Evolutionary conservation across 192 early-diverging fungal species (phyloP).

Genomic region (Helicostylum pulchrum): DNA sequence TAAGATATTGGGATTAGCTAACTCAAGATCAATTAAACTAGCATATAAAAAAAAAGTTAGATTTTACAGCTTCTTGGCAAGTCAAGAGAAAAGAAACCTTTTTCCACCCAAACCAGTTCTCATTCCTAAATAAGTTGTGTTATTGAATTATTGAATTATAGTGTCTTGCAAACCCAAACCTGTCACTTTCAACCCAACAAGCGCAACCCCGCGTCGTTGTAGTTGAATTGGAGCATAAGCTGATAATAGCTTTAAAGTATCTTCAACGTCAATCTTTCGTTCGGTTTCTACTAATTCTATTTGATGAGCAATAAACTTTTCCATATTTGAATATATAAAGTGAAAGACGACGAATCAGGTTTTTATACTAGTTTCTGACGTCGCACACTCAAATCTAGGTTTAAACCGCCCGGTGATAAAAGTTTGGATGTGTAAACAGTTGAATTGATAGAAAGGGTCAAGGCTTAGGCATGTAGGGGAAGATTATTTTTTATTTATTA

Average conservation of each 20-base stretch:
- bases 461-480: no score
- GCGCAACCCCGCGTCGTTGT: slow-evolving; percentile 61
- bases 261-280: slow-evolving; percentile 46
- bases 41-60: neutral
- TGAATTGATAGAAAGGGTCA: no score
- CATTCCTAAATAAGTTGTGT: slow-evolving; percentile 22
- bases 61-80: neutral
- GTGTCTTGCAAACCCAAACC: slow-evolving; percentile 6
- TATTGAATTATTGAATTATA: neutral
- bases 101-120: slow-evolving; percentile 69
- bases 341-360: neutral
- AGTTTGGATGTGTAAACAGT: no score
- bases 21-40: slow-evolving; percentile 64
- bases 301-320: slow-evolving; percentile 45
- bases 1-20: slow-evolving; percentile 47
- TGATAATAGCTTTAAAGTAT: slow-evolving; percentile 40
- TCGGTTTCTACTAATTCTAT: slow-evolving; percentile 54
- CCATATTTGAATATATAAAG: slow-evolving; percentile 15
- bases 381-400: no score
- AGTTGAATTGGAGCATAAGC: slow-evolving; percentile 50
- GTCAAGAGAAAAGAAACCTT: slow-evolving; percentile 34
- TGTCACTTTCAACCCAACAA: slow-evolving; percentile 57
- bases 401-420: no score
- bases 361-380: no score
- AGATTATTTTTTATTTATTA: no score